These are phyloP conservation scores for Diaporthe vexans DNA, from an alignment of 2,329 filamentous ascomycete genomes.

Conservation along the genomic window DNA sequence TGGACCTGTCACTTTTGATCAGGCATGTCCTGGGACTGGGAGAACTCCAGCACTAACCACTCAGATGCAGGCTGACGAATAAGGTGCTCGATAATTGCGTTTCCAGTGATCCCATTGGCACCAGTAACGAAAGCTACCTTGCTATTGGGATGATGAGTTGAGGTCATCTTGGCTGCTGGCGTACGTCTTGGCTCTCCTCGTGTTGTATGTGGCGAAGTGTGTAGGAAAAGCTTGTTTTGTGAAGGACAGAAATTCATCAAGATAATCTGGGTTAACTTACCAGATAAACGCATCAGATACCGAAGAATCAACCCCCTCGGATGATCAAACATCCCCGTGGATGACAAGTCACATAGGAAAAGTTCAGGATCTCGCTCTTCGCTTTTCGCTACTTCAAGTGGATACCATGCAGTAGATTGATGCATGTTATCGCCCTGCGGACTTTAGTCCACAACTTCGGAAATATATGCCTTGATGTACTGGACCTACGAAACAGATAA, in stretches of 20 bases:
- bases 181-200: background rate
- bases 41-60: conserved; percentile 21
- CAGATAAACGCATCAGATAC: too few relatives aligned
- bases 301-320: background rate
- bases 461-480: too few relatives aligned
- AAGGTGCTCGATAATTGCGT: conserved; percentile 52
- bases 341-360: background rate
- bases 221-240: background rate
- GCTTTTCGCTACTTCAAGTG: background rate
- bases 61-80: conserved; percentile 39
- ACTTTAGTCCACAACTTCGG: too few relatives aligned
- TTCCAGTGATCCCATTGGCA: conserved; percentile 52
- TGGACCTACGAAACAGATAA: too few relatives aligned
- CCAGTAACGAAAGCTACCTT: conserved; percentile 43
- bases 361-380: conserved; percentile 4
- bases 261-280: too few relatives aligned
- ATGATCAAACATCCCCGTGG: background rate
- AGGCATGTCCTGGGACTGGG: background rate
- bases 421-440: too few relatives aligned
- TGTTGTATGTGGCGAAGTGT: background rate
- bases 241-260: background rate
- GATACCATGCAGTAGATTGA: too few relatives aligned
- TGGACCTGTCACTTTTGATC: conserved; percentile 20
- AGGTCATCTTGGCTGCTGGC: background rate
- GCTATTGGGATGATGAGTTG: background rate